A percentile compares a stretch with the other conserved stretches of the same genome.
Conservation (phyloP, 192 early-diverging fungal species). For the Backusella macrospora region DNA sequence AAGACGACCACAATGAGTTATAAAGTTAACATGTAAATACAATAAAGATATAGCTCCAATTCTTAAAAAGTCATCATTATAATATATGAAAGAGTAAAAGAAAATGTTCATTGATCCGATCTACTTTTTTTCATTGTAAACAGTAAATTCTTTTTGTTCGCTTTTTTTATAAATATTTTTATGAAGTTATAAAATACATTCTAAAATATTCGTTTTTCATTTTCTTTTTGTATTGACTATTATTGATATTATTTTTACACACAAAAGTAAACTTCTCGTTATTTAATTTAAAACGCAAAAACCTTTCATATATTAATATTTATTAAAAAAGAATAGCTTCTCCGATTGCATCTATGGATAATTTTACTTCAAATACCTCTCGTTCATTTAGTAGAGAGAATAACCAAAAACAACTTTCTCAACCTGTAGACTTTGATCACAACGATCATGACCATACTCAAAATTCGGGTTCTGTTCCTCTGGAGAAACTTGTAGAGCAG, state of each 20-base stretch:
- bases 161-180: not conserved
- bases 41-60: not conserved
- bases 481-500: not conserved
- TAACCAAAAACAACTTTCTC: too few relatives aligned
- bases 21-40: not conserved
- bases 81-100: not conserved
- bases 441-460: too few relatives aligned
- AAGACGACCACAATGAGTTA: not conserved
- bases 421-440: not conserved
- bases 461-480: not conserved
- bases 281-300: too few relatives aligned
- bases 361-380: too few relatives aligned
- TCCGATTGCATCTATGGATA: too few relatives aligned
- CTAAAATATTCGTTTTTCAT: not conserved
- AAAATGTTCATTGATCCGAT: not conserved
- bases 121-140: not conserved
- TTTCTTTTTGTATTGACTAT: not conserved
- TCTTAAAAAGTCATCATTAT: not conserved
- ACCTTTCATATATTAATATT: too few relatives aligned
- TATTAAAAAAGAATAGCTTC: too few relatives aligned
- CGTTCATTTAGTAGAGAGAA: too few relatives aligned
- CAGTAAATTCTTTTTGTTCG: not conserved
- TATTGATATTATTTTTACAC: too few relatives aligned
- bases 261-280: too few relatives aligned
- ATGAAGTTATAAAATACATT: not conserved